Conservation (phyloP, 345 rosid species). For the Turritis glabra region DNA sequence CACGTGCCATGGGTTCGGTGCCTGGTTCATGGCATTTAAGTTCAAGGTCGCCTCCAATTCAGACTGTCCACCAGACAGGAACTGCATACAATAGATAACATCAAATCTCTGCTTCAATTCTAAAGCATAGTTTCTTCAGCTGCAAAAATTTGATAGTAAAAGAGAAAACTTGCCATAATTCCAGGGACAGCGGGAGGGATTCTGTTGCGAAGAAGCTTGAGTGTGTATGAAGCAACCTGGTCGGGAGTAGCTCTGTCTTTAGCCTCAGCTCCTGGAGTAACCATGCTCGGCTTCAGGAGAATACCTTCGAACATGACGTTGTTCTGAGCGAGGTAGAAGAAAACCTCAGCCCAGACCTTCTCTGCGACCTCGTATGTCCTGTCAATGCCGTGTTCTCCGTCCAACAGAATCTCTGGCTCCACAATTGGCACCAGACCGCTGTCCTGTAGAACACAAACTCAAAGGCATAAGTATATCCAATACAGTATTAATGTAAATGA, state of each 20-base stretch:
- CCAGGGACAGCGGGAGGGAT: slow-evolving; percentile 91
- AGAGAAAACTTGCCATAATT: slow-evolving; percentile 71
- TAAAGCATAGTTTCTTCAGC: not conserved
- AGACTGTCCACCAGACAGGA: slow-evolving; percentile 96
- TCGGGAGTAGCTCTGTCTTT: slow-evolving; percentile 77
- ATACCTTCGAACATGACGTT: slow-evolving; percentile 89
- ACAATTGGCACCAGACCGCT: slow-evolving; percentile 95
- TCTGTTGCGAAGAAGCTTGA: slow-evolving; percentile 78
- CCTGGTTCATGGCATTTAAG: slow-evolving; percentile 94
- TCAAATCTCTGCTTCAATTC: not conserved
- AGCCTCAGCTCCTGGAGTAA: slow-evolving; percentile 94
- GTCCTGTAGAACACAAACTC: slow-evolving; percentile 51
- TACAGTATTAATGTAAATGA: not conserved
- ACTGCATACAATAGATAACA: slow-evolving; percentile 46
- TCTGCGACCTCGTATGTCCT: slow-evolving; percentile 86
- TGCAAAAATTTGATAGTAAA: not conserved
- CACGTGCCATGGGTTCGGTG: slow-evolving; percentile 88
- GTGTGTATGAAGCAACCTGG: slow-evolving; percentile 87
- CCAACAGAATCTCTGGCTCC: slow-evolving; percentile 95
- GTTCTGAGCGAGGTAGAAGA: slow-evolving; percentile 92
- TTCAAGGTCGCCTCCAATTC: slow-evolving; percentile 94
- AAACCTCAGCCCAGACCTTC: slow-evolving; percentile 96
- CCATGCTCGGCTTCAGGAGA: slow-evolving; percentile 98
- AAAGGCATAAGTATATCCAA: not conserved
- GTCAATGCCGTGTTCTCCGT: slow-evolving; percentile 87